These are phyloP conservation scores for Fusarium decemcellulare DNA, from an alignment of 2,329 filamentous ascomycete species.

Conservation along the genomic window DNA sequence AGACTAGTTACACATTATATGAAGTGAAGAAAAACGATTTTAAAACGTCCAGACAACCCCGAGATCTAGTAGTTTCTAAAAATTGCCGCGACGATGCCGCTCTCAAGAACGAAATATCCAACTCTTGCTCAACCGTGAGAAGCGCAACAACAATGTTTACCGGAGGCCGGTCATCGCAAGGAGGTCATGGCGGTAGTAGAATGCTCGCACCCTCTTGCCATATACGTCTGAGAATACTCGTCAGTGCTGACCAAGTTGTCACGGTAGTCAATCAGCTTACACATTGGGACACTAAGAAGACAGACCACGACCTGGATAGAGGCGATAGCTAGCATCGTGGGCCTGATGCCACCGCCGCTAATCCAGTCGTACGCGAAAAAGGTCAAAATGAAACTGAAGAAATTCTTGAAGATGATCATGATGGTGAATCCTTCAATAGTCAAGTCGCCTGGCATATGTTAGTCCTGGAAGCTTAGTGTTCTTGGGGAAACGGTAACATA, in stretches of 20 bases:
- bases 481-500: conserved; percentile 58
- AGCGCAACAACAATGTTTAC: conserved; percentile 16
- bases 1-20: no score
- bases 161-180: conserved; percentile 58
- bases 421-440: conserved; percentile 91
- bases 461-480: background rate
- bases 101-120: background rate
- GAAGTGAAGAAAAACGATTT: no score
- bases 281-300: conserved; percentile 79
- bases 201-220: conserved; percentile 82
- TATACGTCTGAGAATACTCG: conserved; percentile 72
- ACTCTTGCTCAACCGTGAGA: background rate
- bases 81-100: no score
- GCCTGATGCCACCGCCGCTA: conserved; percentile 71
- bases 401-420: conserved; percentile 93
- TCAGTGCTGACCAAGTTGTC: conserved; percentile 3
- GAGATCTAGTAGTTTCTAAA: no score
- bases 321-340: conserved; percentile 77
- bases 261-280: conserved; percentile 80
- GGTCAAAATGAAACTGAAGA: conserved; percentile 90
- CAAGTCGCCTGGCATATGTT: conserved; percentile 72
- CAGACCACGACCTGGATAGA: conserved; percentile 86
- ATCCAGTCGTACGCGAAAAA: conserved; percentile 91
- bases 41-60: no score
- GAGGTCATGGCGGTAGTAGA: conserved; percentile 82